Percentiles rank a stretch among this genome's conserved stretches.
Evolutionary conservation across 2,329 filamentous ascomycete genomes (phyloP).

Genomic region (Paraphaeosphaeria sporulosa): DNA sequence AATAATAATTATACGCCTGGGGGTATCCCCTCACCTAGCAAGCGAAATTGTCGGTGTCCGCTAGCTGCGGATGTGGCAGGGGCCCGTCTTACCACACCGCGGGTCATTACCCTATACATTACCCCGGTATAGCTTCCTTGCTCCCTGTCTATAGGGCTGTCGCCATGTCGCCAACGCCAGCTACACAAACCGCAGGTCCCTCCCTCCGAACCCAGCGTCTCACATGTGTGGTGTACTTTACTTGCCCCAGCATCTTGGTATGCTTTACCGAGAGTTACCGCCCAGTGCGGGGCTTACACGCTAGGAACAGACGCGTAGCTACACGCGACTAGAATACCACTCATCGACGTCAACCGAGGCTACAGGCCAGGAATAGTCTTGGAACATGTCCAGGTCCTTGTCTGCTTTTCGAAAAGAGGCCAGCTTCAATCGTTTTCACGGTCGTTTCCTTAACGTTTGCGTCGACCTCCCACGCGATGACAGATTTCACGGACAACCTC

Average conservation of each 20-base stretch:
- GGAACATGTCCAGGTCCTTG: not conserved
- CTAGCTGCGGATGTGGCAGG: not conserved
- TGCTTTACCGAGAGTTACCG: conserved; percentile 2
- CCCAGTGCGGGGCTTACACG: conserved; percentile 6
- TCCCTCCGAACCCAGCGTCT: conserved; percentile 5
- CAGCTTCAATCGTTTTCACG: not conserved
- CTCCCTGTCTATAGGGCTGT: conserved; percentile 2
- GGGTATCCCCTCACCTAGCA: not conserved
- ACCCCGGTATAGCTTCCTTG: not conserved
- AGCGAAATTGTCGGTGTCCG: not conserved
- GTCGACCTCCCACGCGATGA: conserved; percentile 40
- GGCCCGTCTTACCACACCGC: conserved; percentile 10
- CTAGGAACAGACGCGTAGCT: not conserved
- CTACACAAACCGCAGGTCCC: not conserved
- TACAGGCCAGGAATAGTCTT: not conserved
- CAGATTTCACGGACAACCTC: conserved; percentile 60
- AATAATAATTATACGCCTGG: not conserved
- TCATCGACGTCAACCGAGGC: not conserved
- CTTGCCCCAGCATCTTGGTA: not conserved
- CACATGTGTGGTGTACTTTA: not conserved
- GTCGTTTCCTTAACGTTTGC: not conserved
- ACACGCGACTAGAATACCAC: conserved; percentile 1
- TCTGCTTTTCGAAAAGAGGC: not conserved
- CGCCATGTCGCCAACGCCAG: conserved; percentile 1
- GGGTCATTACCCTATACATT: not conserved